Evolutionary conservation across 1,284 basidiomycete species (phyloP), one percentile per base, ranked within the genome.

Genomic region (Sporisorium reilianum): DNA sequence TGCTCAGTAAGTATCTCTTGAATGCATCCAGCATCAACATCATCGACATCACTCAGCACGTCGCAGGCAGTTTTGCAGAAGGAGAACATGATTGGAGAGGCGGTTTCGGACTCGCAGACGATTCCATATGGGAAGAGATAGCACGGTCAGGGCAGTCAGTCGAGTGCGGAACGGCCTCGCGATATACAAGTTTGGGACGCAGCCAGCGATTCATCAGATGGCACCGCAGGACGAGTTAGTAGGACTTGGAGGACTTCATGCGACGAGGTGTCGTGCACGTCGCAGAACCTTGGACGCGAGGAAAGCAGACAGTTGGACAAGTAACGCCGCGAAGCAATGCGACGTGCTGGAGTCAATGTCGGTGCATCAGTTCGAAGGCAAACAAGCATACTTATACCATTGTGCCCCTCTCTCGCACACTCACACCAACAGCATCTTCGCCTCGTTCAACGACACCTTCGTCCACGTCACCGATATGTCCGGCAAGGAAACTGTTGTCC

Each of bases 381-480:
- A 42, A 64, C 56, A 44, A 48, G 49, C 42, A 59, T 53, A 61
- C 68, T 70, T 38, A 65, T 55, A 57, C 46, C 20, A 1, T 59
- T n/a, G 16, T 28, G 25, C 40, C 20, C 32, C 16, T 34, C 25
- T 55, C 45, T 50, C 16, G 20, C 38, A 46, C 20, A 8, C 25
- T 22, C 18, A 4, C 34, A 28, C 30, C 63, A 54, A 63, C 77
- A 79, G 79, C 81, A 80, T 82, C 75, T 83, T 83, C 77, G 83
- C 82, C 73, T 84, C 82, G 50, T 99, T 99, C 91, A 99, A 99
- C 89, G 96, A 99, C 87, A 99, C 97, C 78, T 99, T 99, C 87
- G 96, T 99, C 80, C 97, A 99, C 87, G 89, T 99, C 84, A 99
- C 96, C 86, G 97, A 99, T 93, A 89, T 98, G 71, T 95, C 95